Evolutionary conservation across 2,329 filamentous ascomycete species (phyloP).

Genomic region (Periconia digitata): DNA sequence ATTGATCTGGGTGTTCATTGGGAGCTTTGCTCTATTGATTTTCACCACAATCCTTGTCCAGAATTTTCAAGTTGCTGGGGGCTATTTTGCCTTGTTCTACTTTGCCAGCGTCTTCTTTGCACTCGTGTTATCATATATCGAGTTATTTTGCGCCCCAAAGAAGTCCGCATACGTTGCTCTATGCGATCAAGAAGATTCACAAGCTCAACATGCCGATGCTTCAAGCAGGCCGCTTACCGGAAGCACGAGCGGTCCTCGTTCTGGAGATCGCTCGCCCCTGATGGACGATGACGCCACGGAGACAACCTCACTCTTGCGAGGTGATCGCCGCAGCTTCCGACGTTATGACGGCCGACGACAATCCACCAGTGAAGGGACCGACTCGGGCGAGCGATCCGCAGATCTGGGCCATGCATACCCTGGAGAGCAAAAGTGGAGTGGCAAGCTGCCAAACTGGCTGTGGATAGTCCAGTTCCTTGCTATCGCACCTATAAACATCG

Average conservation of each 20-base stretch:
- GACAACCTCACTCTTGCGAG: constrained; percentile 58
- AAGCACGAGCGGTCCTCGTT: constrained; percentile 30
- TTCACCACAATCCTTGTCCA: constrained; percentile 74
- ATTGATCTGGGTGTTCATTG: constrained; percentile 78
- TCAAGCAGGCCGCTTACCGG: constrained; percentile 39
- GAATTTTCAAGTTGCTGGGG: constrained; percentile 69
- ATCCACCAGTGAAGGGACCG: constrained; percentile 39
- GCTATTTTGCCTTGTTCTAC: constrained; percentile 81
- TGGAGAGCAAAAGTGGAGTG: constrained; percentile 84
- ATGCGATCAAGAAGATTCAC: constrained; percentile 38
- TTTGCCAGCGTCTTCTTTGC: constrained; percentile 75
- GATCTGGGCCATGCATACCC: constrained; percentile 53
- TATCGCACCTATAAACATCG: constrained; percentile 74
- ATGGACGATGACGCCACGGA: constrained; percentile 54
- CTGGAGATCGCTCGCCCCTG: constrained; percentile 31
- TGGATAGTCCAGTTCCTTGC: constrained; percentile 88
- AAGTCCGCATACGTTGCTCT: constrained; percentile 70
- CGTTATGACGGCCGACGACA: constrained; percentile 50
- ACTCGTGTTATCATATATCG: constrained; percentile 72
- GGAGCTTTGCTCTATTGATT: constrained; percentile 74
- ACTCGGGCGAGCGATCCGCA: constrained; percentile 39
- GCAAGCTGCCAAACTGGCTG: constrained; percentile 74
- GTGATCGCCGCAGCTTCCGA: constrained; percentile 57
- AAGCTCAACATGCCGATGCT: constrained; percentile 26
- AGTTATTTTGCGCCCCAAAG: constrained; percentile 72